Conservation (phyloP, 2,329 filamentous ascomycete species). For the Diaporthe caulivora region DNA sequence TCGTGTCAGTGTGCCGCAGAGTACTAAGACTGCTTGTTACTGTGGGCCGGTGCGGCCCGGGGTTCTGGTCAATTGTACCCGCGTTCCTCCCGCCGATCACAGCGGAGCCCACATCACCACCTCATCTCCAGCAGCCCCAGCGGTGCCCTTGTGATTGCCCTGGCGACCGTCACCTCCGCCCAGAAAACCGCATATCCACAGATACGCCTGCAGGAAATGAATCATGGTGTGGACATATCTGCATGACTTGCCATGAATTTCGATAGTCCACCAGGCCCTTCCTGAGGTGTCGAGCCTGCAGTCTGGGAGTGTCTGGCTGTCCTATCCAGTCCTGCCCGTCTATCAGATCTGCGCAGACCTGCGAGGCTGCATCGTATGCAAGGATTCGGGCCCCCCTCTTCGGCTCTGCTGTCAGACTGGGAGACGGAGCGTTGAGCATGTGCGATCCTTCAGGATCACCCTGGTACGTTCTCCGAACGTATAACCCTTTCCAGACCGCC, state of each 20-base stretch:
- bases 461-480: background rate
- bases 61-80: conserved; percentile 6
- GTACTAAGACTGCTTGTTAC: too few species aligned
- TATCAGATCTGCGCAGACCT: background rate
- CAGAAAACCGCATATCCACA: conserved; percentile 7
- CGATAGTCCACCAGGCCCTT: background rate
- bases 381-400: background rate
- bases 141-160: background rate
- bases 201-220: conserved; percentile 20
- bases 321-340: background rate
- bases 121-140: conserved; percentile 9
- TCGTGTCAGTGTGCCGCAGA: background rate
- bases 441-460: background rate
- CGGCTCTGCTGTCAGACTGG: background rate
- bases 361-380: background rate
- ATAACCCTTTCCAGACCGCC: background rate
- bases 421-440: background rate
- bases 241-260: background rate
- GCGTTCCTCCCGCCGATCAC: conserved; percentile 14
- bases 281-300: background rate
- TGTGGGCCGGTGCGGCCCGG: conserved; percentile 16
- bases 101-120: background rate
- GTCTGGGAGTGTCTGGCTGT: background rate
- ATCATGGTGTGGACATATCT: background rate
- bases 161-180: background rate